A percentile compares a stretch with the other conserved stretches of the same genome.
Evolutionary conservation across 208 protist genomes (phyloP).

Genomic region (Leishmania martiniquensis): DNA sequence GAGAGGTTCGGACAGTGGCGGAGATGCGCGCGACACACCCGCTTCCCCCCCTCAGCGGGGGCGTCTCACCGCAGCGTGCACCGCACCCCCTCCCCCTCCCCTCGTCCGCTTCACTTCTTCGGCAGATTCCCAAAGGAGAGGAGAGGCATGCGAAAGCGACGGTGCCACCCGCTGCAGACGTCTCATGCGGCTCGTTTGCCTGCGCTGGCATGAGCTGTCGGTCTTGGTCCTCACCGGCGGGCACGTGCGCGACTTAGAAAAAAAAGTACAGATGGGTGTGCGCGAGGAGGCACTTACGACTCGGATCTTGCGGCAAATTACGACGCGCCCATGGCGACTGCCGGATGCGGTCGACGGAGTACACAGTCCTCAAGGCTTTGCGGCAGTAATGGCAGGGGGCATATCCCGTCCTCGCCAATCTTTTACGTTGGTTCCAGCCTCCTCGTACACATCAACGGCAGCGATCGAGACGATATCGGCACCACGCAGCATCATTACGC

Average conservation of each 20-base stretch:
- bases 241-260: too few relatives aligned
- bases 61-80: background rate
- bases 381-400: slow-evolving; percentile 37
- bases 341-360: background rate
- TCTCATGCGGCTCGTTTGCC: background rate
- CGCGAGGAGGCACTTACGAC: too few relatives aligned
- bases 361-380: background rate
- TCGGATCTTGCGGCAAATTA: too few relatives aligned
- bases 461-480: slow-evolving; percentile 72
- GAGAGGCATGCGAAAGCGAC: background rate
- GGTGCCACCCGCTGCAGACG: background rate
- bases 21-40: background rate
- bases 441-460: slow-evolving; percentile 72
- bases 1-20: background rate
- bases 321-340: background rate
- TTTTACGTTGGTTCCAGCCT: slow-evolving; percentile 60
- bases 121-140: background rate
- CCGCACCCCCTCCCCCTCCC: too few relatives aligned
- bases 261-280: too few relatives aligned
- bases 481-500: slow-evolving; percentile 79
- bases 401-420: slow-evolving; percentile 61
- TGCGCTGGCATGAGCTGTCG: background rate
- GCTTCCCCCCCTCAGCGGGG: background rate
- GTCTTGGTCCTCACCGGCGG: too few relatives aligned
- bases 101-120: background rate